Percentiles rank a stretch among this genome's conserved stretches.
phyloP scores from a whole-genome alignment of 2,329 filamentous ascomycete genomes.

The Penicillium sp. region DNA sequence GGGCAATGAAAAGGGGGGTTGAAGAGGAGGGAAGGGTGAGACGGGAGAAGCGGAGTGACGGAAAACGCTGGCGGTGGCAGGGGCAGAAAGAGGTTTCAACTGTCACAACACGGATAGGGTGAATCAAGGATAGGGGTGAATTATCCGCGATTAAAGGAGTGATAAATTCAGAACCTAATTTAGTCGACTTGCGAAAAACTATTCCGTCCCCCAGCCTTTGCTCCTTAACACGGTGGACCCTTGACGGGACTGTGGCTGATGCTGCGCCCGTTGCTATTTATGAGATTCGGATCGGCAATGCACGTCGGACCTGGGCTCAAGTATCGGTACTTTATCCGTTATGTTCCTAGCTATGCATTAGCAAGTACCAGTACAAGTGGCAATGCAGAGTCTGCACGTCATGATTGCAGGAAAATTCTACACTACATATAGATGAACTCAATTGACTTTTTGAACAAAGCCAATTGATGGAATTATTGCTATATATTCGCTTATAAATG shows the following conservation, averaged over 20 bases:
- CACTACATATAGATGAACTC: neutral
- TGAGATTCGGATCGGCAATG: conserved; percentile 5
- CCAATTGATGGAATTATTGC: neutral
- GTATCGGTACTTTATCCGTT: conserved; percentile 4
- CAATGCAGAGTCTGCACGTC: conserved; percentile 17
- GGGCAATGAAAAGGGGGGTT: conserved; percentile 9
- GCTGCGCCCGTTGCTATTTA: conserved; percentile 12
- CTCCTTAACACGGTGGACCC: conserved; percentile 6
- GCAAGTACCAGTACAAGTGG: neutral
- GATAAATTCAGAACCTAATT: neutral
- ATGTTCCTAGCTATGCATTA: neutral
- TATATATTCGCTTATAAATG: neutral
- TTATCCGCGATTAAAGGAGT: neutral
- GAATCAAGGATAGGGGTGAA: neutral
- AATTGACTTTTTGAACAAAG: neutral
- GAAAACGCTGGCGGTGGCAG: conserved; percentile 20
- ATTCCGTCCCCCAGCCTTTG: neutral
- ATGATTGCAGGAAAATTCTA: conserved; percentile 9
- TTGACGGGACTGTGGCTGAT: conserved; percentile 5
- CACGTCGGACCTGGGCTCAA: neutral
- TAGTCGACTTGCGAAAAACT: neutral
- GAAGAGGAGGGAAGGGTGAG: conserved; percentile 20
- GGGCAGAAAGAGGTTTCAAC: conserved; percentile 2
- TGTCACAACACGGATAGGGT: conserved; percentile 4
- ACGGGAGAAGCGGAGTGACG: conserved; percentile 22